A percentile compares a stretch with the other conserved stretches of the same genome.
Conservation (phyloP, 2,329 filamentous ascomycete genomes). For the Venturia oleaginea region DNA sequence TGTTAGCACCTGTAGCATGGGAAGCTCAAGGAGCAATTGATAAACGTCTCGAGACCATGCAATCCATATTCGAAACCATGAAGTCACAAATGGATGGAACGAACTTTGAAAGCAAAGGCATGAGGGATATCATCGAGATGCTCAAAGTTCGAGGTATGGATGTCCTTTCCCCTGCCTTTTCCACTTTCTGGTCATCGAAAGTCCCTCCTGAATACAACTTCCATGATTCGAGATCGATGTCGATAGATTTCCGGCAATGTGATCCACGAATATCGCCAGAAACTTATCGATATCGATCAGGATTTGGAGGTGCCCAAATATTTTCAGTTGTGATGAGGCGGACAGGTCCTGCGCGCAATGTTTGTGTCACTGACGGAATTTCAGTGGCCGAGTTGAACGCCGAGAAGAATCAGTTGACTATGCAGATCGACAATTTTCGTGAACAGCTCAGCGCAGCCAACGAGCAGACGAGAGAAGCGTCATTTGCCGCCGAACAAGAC, state of each 20-base stretch:
- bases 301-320: background rate
- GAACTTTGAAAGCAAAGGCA: slow-evolving; percentile 55
- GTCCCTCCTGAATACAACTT: background rate
- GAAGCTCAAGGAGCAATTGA: slow-evolving; percentile 31
- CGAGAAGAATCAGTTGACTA: slow-evolving; percentile 43
- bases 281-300: background rate
- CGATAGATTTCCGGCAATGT: background rate
- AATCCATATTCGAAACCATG: slow-evolving; percentile 62
- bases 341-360: background rate
- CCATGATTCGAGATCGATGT: background rate
- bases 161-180: background rate
- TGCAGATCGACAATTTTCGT: slow-evolving; percentile 29
- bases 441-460: slow-evolving; percentile 1
- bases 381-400: slow-evolving; percentile 58
- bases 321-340: background rate
- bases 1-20: slow-evolving; percentile 31
- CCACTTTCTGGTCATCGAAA: background rate
- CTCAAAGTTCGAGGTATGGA: slow-evolving; percentile 69
- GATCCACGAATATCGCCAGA: background rate
- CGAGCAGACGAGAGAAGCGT: background rate
- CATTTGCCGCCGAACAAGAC: slow-evolving; percentile 40
- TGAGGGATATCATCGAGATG: slow-evolving; percentile 65
- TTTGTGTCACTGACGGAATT: slow-evolving; percentile 36
- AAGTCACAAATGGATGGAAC: slow-evolving; percentile 64
- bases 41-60: slow-evolving; percentile 65